Evolutionary conservation across 345 rosid species (phyloP).

Genomic region (Sonneratia alba): DNA sequence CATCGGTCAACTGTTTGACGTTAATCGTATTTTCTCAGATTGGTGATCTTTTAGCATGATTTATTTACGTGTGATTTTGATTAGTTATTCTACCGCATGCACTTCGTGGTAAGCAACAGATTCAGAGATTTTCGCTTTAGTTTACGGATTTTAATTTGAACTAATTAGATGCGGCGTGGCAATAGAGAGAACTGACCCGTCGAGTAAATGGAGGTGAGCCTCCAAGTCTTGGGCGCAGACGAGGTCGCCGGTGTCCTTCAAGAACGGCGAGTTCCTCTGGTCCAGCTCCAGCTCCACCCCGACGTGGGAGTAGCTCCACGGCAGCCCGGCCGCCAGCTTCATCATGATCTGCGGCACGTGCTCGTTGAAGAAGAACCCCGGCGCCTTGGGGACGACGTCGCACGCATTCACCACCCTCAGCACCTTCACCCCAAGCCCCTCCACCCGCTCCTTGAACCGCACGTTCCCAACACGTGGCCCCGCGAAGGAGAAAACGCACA

Average conservation of each 20-base stretch:
- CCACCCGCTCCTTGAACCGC: conserved; percentile 53
- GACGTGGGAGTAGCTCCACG: conserved; percentile 76
- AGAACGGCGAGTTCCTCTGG: conserved; percentile 60
- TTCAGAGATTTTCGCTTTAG: too few species aligned
- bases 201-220: conserved; percentile 67
- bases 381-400: conserved; percentile 61
- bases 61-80: too few species aligned
- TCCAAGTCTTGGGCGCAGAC: conserved; percentile 64
- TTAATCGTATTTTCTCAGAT: too few species aligned
- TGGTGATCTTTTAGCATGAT: too few species aligned
- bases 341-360: conserved; percentile 25
- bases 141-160: too few species aligned
- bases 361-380: conserved; percentile 70
- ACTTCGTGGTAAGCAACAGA: too few species aligned
- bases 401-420: conserved; percentile 65
- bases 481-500: conserved; percentile 44
- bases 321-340: conserved; percentile 46
- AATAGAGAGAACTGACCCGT: conserved; percentile 46
- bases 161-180: too few species aligned
- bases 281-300: conserved; percentile 65
- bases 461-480: conserved; percentile 80
- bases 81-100: too few species aligned
- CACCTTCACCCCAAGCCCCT: conserved; percentile 52
- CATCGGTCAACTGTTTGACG: too few species aligned
- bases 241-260: conserved; percentile 40